phyloP scores from a whole-genome alignment of 2,329 filamentous ascomycete genomes.

The Rhynchosporium agropyri region DNA sequence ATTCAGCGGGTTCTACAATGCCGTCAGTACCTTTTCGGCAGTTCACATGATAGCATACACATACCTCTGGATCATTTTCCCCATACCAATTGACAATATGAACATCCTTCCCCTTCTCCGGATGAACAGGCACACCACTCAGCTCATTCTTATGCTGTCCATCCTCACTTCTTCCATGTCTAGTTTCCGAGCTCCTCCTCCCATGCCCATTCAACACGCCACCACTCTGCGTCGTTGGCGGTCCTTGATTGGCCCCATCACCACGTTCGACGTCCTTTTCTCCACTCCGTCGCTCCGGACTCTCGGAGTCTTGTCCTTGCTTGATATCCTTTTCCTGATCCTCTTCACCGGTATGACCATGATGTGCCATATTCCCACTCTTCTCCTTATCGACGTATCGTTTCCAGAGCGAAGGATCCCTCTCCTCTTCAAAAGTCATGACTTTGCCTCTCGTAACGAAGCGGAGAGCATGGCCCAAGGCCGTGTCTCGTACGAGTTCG shows the following conservation, averaged over 20 bases:
- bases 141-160: conserved; percentile 41
- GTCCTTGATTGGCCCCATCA: conserved; percentile 3
- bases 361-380: conserved; percentile 50
- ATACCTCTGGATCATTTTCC: conserved; percentile 49
- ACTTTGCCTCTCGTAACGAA: conserved; percentile 44
- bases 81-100: conserved; percentile 56
- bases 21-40: conserved; percentile 43
- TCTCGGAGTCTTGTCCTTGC: conserved; percentile 1
- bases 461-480: conserved; percentile 47
- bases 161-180: conserved; percentile 23
- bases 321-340: conserved; percentile 28
- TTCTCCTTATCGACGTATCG: conserved; percentile 53
- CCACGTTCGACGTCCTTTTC: conserved; percentile 37
- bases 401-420: conserved; percentile 51
- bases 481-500: conserved; percentile 49
- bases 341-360: conserved; percentile 45
- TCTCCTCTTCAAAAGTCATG: conserved; percentile 51
- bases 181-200: conserved; percentile 28
- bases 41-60: conserved; percentile 36
- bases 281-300: background rate
- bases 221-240: background rate
- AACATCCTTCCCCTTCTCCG: conserved; percentile 54
- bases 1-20: conserved; percentile 56
- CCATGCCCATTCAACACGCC: background rate
- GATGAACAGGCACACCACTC: conserved; percentile 49